Evolutionary conservation across 2,329 filamentous ascomycete genomes (phyloP), one percentile per base, ranked within the genome.

Genomic region (Rhynchosporium graminicola): DNA sequence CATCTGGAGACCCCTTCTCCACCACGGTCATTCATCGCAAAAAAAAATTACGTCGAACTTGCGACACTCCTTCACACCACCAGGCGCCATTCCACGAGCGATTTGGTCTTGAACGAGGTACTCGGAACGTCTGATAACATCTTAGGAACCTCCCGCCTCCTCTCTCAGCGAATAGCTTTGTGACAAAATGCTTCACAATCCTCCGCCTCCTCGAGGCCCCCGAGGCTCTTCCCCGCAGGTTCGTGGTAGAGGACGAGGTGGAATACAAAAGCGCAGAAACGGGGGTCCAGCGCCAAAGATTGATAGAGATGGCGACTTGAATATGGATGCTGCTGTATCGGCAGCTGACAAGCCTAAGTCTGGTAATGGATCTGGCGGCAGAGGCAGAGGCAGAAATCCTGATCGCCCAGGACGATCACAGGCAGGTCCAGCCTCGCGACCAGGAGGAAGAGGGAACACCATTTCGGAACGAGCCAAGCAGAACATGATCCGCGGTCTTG

Each of bases 261-360:
- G 81, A 42, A 82, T 83, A 60, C 77, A 79, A 65, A 84, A 83
- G 75, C 77, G 79, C 64, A 75, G 75, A 59, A 48, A 59, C 20
- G 73, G 71, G 56, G 70, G 75, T 26, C 67, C 71, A 47, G 36
- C 45, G 31, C 72, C 74, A 56, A 77, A 80, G 62, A 74, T 81
- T 59, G 85, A 87, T 71, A 80, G 79, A 69, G 85, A 88, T 77
- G 85, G 85, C 40, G 85, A 88, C 72, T 73, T 87, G 63, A 77
- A 80, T 50, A 88, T 87, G 85, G 83, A 81, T 70, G 74, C 77
- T 38, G 73, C 71, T 59, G 71, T n/a, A 15, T n/a, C 43, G 26
- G 20, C 20, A 15, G 26, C 43, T n/a, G 43, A 46, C 43, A 46
- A 46, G 43, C 43, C 43, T 26, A 46, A 20, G 15, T 42, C 51